These are phyloP conservation scores for Dendrobium nobile DNA, from an alignment of 106 monocot species.

Conservation along the genomic window DNA sequence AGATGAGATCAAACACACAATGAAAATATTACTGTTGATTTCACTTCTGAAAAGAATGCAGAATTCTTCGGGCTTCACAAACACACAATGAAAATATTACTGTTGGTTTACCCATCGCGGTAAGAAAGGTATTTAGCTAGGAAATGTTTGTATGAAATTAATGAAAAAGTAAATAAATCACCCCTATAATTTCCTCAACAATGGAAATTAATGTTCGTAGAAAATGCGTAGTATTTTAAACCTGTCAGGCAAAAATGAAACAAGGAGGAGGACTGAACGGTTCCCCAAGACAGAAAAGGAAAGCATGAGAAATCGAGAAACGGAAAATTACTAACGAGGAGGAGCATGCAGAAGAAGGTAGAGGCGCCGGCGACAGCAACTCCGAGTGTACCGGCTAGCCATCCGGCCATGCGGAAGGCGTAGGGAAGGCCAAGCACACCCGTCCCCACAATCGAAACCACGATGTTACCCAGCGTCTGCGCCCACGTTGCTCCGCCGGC, in stretches of 20 bases:
- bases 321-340: slow-evolving; percentile 34
- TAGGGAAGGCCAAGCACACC: slow-evolving; percentile 65
- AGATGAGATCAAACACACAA: not conserved
- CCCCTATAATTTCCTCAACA: too few species aligned
- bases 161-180: too few species aligned
- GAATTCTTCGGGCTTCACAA: not conserved
- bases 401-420: slow-evolving; percentile 56
- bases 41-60: not conserved
- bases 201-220: too few species aligned
- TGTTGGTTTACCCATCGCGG: not conserved
- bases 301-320: not conserved
- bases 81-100: not conserved
- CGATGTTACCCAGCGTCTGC: slow-evolving; percentile 60
- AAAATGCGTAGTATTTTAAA: not conserved
- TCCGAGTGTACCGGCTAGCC: slow-evolving; percentile 47
- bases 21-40: not conserved
- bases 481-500: slow-evolving; percentile 38
- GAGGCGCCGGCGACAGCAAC: slow-evolving; percentile 33
- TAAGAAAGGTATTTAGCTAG: not conserved
- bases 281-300: not conserved
- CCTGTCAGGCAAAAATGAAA: not conserved
- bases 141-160: too few species aligned
- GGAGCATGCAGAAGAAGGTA: slow-evolving; percentile 64
- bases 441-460: slow-evolving; percentile 60
- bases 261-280: too few species aligned